These are phyloP conservation scores for Terana coerulea DNA, from an alignment of 768 basidiomycete species.

Conservation along the genomic window DNA sequence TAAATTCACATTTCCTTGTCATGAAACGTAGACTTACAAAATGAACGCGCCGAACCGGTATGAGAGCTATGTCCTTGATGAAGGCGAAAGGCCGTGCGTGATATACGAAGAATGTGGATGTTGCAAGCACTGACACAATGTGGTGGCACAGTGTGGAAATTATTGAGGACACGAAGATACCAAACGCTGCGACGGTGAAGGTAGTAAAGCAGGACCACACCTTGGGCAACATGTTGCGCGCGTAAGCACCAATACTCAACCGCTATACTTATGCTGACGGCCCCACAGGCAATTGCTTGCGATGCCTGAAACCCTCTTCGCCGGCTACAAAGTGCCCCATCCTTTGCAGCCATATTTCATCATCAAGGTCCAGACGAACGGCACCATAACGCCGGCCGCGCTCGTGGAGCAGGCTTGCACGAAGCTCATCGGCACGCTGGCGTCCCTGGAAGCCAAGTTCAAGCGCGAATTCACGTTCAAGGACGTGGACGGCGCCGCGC, in stretches of 20 bases:
- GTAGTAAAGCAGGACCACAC: conserved; percentile 98
- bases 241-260: conserved; percentile 53
- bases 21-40: conserved; percentile 7
- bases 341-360: conserved; percentile 93
- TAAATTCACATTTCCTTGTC: conserved; percentile 2
- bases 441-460: conserved; percentile 69
- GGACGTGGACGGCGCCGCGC: conserved; percentile 36
- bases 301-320: conserved; percentile 87
- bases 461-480: conserved; percentile 81
- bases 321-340: conserved; percentile 97
- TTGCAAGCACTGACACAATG: too few relatives aligned
- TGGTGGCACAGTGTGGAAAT: conserved; percentile 75
- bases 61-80: conserved; percentile 88
- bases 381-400: conserved; percentile 73
- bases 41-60: conserved; percentile 97
- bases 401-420: conserved; percentile 82
- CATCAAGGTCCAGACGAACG: conserved; percentile 95
- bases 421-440: conserved; percentile 63
- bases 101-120: too few relatives aligned
- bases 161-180: conserved; percentile 94
- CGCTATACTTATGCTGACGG: neutral
- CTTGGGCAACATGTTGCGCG: conserved; percentile 92
- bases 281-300: conserved; percentile 77
- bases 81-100: conserved; percentile 91
- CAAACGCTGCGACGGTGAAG: conserved; percentile 94